A percentile compares a stretch with the other conserved stretches of the same genome.
These are phyloP conservation scores for Aquilaria yunnanensis DNA, from an alignment of 345 rosid genomes.

Conservation along the genomic window DNA sequence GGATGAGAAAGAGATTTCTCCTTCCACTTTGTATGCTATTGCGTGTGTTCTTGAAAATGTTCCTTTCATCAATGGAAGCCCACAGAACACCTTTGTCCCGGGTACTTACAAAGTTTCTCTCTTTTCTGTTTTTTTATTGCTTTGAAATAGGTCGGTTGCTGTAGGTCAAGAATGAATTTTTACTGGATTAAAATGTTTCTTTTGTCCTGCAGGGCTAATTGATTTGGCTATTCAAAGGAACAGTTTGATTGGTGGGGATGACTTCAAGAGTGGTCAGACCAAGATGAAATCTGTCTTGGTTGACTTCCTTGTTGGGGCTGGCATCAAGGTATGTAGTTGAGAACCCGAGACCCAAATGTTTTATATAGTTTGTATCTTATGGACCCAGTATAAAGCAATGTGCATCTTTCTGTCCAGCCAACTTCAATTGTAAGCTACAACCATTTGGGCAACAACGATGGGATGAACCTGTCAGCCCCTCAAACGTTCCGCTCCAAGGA, in stretches of 20 bases:
- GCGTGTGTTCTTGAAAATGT: slow-evolving; percentile 85
- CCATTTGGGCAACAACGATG: slow-evolving; percentile 94
- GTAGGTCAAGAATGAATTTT: not conserved
- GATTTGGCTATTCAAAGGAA: slow-evolving; percentile 80
- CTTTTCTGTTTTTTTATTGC: not conserved
- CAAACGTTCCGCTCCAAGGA: slow-evolving; percentile 96
- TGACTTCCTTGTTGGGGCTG: slow-evolving; percentile 97
- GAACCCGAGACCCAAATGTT: not conserved
- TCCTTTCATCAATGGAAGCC: slow-evolving; percentile 98
- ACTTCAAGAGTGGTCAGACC: slow-evolving; percentile 99
- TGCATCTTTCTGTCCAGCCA: slow-evolving; percentile 38
- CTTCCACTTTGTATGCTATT: slow-evolving; percentile 81
- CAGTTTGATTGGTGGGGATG: slow-evolving; percentile 94
- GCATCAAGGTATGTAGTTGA: slow-evolving; percentile 60
- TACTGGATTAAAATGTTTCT: not conserved
- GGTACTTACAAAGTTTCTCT: slow-evolving; percentile 27
- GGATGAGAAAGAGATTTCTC: slow-evolving; percentile 90
- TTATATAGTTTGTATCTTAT: slow-evolving; percentile 6
- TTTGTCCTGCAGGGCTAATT: slow-evolving; percentile 55
- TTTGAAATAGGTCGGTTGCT: too few species aligned
- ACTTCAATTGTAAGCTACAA: slow-evolving; percentile 98
- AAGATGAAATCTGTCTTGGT: slow-evolving; percentile 95
- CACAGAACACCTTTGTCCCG: slow-evolving; percentile 98
- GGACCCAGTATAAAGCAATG: not conserved
- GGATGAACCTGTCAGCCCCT: slow-evolving; percentile 97